A percentile compares a stretch with the other conserved stretches of the same genome.
Conservation (phyloP, 2,329 filamentous ascomycete species). For the Venturiaceae sp. region DNA sequence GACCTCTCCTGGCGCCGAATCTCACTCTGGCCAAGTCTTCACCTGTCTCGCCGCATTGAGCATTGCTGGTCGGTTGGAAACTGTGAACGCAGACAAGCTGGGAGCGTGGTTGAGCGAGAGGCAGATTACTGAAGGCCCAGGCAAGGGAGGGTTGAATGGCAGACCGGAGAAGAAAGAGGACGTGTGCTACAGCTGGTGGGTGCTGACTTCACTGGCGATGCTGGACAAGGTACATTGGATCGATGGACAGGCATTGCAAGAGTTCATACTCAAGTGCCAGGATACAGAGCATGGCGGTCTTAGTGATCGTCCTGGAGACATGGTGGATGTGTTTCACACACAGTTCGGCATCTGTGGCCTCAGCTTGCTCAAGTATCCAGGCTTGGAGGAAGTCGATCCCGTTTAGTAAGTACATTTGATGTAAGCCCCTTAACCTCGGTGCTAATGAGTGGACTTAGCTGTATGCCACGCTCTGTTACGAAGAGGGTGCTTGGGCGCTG, state of each 20-base stretch:
- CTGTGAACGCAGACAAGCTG: constrained; percentile 58
- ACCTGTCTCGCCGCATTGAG: constrained; percentile 82
- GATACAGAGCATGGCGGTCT: constrained; percentile 77
- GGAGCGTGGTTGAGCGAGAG: constrained; percentile 89
- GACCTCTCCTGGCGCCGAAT: constrained; percentile 80
- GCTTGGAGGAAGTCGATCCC: constrained; percentile 72
- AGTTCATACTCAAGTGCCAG: constrained; percentile 73
- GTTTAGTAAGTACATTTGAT: constrained; percentile 67
- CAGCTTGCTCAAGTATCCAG: constrained; percentile 65
- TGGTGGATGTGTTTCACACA: constrained; percentile 97
- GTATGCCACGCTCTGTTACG: constrained; percentile 21
- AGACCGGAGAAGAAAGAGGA: constrained; percentile 93
- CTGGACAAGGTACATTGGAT: constrained; percentile 88
- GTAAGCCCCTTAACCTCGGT: background rate
- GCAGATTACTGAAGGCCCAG: constrained; percentile 50
- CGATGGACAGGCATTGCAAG: constrained; percentile 65
- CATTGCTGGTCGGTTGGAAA: constrained; percentile 71
- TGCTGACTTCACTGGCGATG: constrained; percentile 83
- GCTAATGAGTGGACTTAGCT: constrained; percentile 18
- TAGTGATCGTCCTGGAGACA: constrained; percentile 81
- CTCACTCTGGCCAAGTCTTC: constrained; percentile 91
- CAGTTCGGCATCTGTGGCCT: constrained; percentile 81
- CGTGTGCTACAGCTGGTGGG: constrained; percentile 99
- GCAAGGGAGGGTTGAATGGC: constrained; percentile 79
- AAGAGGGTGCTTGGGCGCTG: background rate